phyloP scores from a whole-genome alignment of 345 rosid genomes.

The Gossypium anomalum region DNA sequence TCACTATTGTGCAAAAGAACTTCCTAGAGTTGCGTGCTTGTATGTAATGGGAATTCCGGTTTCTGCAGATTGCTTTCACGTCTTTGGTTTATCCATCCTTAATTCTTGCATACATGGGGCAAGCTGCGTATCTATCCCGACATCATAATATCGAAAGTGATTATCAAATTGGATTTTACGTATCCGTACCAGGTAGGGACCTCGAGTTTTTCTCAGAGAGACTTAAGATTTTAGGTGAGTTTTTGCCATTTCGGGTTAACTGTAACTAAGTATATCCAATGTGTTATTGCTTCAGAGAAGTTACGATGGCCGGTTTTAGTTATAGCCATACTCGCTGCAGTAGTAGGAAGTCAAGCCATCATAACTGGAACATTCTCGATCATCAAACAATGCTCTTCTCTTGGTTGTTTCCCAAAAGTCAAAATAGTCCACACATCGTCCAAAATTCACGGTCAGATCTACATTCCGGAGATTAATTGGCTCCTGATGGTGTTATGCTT shows the following conservation, averaged over 20 bases:
- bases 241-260: not conserved
- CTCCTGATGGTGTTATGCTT: constrained; percentile 86
- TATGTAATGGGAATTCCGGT: not conserved
- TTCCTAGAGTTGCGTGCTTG: not conserved
- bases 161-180: constrained; percentile 83
- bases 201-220: constrained; percentile 2
- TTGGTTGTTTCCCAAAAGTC: constrained; percentile 92
- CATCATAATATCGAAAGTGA: constrained; percentile 60
- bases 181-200: constrained; percentile 84
- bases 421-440: constrained; percentile 90
- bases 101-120: constrained; percentile 98
- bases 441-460: constrained; percentile 90
- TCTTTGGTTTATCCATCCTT: constrained; percentile 85
- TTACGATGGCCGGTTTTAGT: constrained; percentile 91
- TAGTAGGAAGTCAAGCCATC: constrained; percentile 96
- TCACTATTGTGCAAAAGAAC: not conserved
- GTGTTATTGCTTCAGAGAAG: constrained; percentile 46
- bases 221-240: not conserved
- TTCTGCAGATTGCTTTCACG: constrained; percentile 85
- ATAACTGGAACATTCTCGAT: constrained; percentile 97
- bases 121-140: constrained; percentile 85
- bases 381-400: constrained; percentile 89
- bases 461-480: constrained; percentile 98
- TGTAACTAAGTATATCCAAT: not conserved
- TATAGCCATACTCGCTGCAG: constrained; percentile 92